Base-by-base conservation (phyloP, 768 basidiomycete genomes). In the Krasilnikovozyma curviuscula region DNA sequence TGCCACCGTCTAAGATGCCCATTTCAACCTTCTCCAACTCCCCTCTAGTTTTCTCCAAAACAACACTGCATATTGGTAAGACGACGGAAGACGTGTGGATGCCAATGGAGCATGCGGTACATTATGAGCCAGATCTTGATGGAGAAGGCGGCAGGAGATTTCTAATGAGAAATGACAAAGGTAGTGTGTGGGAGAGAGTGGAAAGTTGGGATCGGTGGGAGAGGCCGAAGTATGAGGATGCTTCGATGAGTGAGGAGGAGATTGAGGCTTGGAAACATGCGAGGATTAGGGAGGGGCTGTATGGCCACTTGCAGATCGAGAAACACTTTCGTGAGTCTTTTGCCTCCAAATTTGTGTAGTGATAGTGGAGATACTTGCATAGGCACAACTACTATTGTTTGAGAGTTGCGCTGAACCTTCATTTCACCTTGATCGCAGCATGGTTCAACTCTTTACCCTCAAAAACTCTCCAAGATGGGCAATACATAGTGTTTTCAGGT, bases 11-110 rank as follows among this genome's bases (percentile, higher is more conserved):
- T n/a, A n/a, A n/a, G n/a, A n/a, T n/a, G n/a, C n/a, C n/a, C n/a
- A n/a, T n/a, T n/a, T n/a, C n/a, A n/a, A 46, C 45, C 25, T 45
- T 45, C 43, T 44, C 34, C 24, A 12, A 34, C 14, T 16, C 30
- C 2, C 48, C 48, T 25, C 32, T 32, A 18, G 35, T 30, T 8
- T 27, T 44, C 19, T 35, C 29, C 5, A 16, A 10, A 2, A 39
- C 45, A 2, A 27, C n/a, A 25, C 37, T 50, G 14, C 37, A 32
- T 16, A 23, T 50, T 13, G 49, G 49, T 3, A 28, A 8, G 43
- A 45, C 49, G 7, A 30, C 24, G n/a, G 49, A 45, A 25, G 9
- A 10, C 2, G 27, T 44, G 6, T 50, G 49, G 49, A 44, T 50
- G 27, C 41, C 41, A 30, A 31, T 25, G 5, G 43, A 30, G 5